These are phyloP conservation scores for Fabrea salina DNA, from an alignment of 169 alveolate species.

Conservation along the genomic window DNA sequence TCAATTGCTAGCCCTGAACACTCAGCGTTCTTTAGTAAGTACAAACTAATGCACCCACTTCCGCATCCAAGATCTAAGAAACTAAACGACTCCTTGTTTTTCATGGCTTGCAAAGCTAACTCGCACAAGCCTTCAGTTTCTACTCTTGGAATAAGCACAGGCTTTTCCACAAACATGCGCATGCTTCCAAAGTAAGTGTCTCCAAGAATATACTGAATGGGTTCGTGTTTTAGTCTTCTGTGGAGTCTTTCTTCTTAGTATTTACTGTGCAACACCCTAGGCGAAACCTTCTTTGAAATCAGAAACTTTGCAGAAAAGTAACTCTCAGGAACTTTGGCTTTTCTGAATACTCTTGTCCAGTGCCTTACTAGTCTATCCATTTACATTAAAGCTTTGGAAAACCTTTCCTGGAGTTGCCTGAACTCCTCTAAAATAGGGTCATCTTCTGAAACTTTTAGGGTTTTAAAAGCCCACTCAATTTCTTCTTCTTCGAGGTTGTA, in stretches of 20 bases:
- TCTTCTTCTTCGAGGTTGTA: too few relatives aligned
- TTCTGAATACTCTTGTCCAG: neutral
- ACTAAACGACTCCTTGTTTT: neutral
- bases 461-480: too few relatives aligned
- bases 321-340: neutral
- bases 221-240: neutral
- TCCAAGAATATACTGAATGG: neutral
- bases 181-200: neutral
- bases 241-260: neutral
- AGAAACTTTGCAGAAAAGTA: neutral
- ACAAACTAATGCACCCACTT: neutral
- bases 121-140: neutral
- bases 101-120: neutral
- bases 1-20: neutral
- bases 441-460: too few relatives aligned
- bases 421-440: too few relatives aligned
- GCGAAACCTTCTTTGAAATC: neutral
- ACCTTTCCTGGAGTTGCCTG: too few relatives aligned
- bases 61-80: neutral
- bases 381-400: too few relatives aligned
- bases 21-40: neutral
- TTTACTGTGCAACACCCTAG: neutral
- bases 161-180: neutral
- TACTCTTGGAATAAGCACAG: neutral
- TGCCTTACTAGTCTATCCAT: too few relatives aligned